Percentiles rank a stretch among this genome's conserved stretches.
Evolutionary conservation across 371 early-diverging fungal genomes (phyloP).

Genomic region (Lichtheimia ornata): DNA sequence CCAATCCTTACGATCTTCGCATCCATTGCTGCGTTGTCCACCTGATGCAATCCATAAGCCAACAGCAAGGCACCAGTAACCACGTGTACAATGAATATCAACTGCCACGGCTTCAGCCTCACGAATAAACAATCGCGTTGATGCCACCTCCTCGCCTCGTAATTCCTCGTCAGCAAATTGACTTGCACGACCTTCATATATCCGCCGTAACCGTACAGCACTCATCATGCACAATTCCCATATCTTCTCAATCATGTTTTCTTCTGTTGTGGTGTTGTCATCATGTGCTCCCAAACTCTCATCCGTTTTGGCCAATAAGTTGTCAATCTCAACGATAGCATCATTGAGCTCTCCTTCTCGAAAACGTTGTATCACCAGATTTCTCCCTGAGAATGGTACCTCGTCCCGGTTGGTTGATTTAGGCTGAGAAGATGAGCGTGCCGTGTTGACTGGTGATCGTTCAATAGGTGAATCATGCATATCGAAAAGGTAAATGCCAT

Average conservation of each 20-base stretch:
- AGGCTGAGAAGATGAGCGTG: constrained; percentile 7
- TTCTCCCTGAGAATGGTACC: neutral
- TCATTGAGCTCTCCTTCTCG: constrained; percentile 7
- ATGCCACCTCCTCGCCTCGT: constrained; percentile 21
- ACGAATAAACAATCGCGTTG: constrained; percentile 13
- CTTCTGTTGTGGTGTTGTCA: neutral
- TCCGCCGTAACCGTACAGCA: constrained; percentile 12
- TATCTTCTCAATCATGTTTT: constrained; percentile 3
- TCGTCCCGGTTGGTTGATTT: constrained; percentile 5
- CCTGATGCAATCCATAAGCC: constrained; percentile 28
- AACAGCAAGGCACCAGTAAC: constrained; percentile 27
- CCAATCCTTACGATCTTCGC: constrained; percentile 23
- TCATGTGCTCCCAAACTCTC: neutral
- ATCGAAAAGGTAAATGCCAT: constrained; percentile 62
- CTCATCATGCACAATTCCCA: constrained; percentile 14
- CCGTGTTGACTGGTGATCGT: constrained; percentile 1
- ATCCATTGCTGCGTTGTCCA: constrained; percentile 11
- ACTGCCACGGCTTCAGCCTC: constrained; percentile 11
- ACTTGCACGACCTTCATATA: constrained; percentile 6
- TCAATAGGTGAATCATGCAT: constrained; percentile 39
- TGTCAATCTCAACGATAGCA: constrained; percentile 4
- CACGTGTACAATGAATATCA: constrained; percentile 20
- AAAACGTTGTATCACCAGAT: constrained; percentile 7
- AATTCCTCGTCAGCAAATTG: constrained; percentile 2
- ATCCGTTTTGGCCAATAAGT: neutral